A percentile compares a stretch with the other conserved stretches of the same genome.
Evolutionary conservation across 2,329 filamentous ascomycete genomes (phyloP).

Genomic region (Colletotrichum sublineola): DNA sequence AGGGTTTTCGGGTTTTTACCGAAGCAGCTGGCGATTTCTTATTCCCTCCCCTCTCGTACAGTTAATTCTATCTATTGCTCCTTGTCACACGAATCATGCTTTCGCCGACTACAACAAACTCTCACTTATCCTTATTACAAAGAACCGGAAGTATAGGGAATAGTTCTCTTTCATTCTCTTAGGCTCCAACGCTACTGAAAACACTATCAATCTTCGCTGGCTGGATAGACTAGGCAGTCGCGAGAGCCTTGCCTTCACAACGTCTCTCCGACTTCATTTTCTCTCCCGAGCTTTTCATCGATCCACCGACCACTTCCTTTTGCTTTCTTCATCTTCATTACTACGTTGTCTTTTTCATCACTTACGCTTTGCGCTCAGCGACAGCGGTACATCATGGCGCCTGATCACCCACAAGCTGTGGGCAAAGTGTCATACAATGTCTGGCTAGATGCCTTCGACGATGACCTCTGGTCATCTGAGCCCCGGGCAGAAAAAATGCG

Average conservation of each 20-base stretch:
- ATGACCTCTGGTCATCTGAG: not conserved
- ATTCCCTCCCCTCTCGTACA: not conserved
- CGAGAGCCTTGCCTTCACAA: no score
- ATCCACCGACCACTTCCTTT: no score
- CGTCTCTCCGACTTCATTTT: not conserved
- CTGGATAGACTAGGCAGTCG: not conserved
- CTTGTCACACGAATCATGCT: not conserved
- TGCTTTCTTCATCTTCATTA: no score
- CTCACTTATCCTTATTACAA: not conserved
- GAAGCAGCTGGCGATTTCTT: no score
- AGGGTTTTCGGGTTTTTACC: rapidly evolving
- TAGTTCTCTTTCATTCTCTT: not conserved
- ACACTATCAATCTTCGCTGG: not conserved
- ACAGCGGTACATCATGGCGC: not conserved
- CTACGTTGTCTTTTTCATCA: not conserved
- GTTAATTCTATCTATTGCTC: not conserved
- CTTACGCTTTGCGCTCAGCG: not conserved
- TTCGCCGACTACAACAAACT: not conserved
- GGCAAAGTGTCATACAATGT: not conserved
- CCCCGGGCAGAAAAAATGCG: not conserved
- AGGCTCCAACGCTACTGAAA: not conserved
- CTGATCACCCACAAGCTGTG: no score
- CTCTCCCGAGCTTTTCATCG: no score
- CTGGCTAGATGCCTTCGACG: not conserved
- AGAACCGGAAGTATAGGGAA: not conserved